Evolutionary conservation across 2,329 filamentous ascomycete genomes (phyloP).

Genomic region (Ophiosphaerella korrae): DNA sequence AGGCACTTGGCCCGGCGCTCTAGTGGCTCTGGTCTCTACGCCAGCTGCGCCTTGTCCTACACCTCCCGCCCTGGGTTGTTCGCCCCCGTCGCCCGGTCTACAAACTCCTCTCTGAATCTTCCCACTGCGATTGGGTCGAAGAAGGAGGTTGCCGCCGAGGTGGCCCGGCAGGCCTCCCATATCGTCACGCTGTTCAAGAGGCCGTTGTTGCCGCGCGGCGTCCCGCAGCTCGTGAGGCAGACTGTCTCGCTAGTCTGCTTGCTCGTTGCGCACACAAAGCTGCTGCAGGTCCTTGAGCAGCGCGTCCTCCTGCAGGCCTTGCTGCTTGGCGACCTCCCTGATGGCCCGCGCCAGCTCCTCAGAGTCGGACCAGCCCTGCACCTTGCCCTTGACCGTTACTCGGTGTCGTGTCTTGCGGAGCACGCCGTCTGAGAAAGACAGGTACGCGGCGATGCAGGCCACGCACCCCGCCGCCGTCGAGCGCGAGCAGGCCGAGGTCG

Average conservation of each 20-base stretch:
- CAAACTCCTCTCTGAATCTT: constrained; percentile 17
- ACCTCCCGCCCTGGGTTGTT: no score
- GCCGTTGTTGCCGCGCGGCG: constrained; percentile 24
- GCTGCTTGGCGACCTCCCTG: constrained; percentile 15
- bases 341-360: constrained; percentile 19
- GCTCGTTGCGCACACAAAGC: constrained; percentile 31
- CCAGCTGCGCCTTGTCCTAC: no score
- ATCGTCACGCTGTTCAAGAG: constrained; percentile 21
- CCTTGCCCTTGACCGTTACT: constrained; percentile 14
- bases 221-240: constrained; percentile 40
- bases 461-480: no score
- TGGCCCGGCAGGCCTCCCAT: constrained; percentile 15
- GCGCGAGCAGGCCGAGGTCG: no score
- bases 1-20: no score
- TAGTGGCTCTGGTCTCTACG: no score
- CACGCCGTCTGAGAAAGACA: constrained; percentile 10
- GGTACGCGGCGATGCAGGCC: constrained; percentile 7
- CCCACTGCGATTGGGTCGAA: constrained; percentile 19
- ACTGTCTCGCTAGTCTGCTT: constrained; percentile 37
- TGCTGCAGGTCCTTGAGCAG: constrained; percentile 11
- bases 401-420: constrained; percentile 16
- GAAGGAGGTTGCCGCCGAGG: constrained; percentile 16
- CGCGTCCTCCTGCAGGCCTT: constrained; percentile 15
- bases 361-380: constrained; percentile 24
- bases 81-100: not conserved